Evolutionary conservation across 345 rosid species (phyloP).

Genomic region (Corchorus capsularis): DNA sequence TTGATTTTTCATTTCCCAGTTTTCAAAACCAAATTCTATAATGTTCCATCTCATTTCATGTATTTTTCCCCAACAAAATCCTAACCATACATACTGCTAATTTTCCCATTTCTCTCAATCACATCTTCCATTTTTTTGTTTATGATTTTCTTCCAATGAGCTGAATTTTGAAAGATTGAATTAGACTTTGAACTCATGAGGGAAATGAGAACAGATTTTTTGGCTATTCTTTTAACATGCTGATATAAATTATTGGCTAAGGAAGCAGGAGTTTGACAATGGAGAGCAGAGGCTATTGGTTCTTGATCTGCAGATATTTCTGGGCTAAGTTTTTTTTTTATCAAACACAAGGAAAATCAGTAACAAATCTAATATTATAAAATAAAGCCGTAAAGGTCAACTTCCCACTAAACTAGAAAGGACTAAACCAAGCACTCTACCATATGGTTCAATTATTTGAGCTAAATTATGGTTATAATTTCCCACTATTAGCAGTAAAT

Average conservation of each 20-base stretch:
- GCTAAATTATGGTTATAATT: constrained; percentile 13
- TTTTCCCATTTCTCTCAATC: not conserved
- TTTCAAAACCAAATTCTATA: not conserved
- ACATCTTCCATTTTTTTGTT: not conserved
- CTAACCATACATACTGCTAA: not conserved
- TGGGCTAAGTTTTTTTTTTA: not conserved
- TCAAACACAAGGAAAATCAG: constrained; percentile 5
- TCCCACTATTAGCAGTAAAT: not conserved
- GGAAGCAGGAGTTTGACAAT: not conserved
- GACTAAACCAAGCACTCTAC: not conserved
- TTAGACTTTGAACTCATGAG: not conserved
- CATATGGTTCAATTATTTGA: constrained; percentile 5
- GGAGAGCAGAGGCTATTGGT: not conserved
- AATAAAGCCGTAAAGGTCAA: not conserved
- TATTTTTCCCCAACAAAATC: not conserved
- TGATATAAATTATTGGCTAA: not conserved
- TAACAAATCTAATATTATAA: not conserved
- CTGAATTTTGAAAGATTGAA: not conserved
- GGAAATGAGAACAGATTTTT: not conserved
- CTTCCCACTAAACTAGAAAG: not conserved
- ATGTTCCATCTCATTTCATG: not conserved
- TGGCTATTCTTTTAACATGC: not conserved
- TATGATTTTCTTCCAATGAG: not conserved
- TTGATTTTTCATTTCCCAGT: not conserved
- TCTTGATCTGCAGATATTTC: not conserved